Evolutionary conservation across 176 grass and related monocot species (phyloP).

Genomic region (Cymbopogon citratus): DNA sequence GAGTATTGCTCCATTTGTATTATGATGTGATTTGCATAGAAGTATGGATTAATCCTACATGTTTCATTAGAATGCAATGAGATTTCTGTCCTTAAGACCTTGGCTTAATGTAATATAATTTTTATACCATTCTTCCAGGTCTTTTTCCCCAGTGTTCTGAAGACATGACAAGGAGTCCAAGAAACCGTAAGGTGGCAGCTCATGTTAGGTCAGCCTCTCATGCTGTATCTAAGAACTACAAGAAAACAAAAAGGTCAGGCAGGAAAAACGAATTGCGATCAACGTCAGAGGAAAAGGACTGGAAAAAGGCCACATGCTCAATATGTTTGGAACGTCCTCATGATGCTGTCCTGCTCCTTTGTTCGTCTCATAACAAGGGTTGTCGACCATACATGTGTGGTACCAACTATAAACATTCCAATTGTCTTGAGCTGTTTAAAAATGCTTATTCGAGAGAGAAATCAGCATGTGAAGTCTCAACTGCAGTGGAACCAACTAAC

Average conservation of each 20-base stretch:
- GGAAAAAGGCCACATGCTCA: slow-evolving; percentile 70
- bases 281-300: slow-evolving; percentile 51
- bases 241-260: slow-evolving; percentile 26
- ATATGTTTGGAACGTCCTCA: slow-evolving; percentile 89
- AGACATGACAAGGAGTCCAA: slow-evolving; percentile 58
- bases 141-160: slow-evolving; percentile 24
- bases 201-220: slow-evolving; percentile 12
- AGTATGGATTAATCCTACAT: background rate
- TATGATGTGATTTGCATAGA: slow-evolving; percentile 18
- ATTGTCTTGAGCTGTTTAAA: slow-evolving; percentile 79
- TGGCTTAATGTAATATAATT: slow-evolving; percentile 24
- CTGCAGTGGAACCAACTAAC: slow-evolving; percentile 1
- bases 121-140: slow-evolving; percentile 9
- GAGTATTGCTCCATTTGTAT: background rate
- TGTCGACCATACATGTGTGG: slow-evolving; percentile 93
- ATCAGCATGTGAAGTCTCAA: background rate
- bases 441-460: slow-evolving; percentile 55
- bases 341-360: slow-evolving; percentile 81
- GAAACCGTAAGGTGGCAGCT: background rate
- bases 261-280: slow-evolving; percentile 31
- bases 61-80: background rate
- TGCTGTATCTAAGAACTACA: slow-evolving; percentile 18
- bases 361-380: slow-evolving; percentile 76
- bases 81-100: background rate
- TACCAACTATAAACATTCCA: slow-evolving; percentile 66